These are phyloP conservation scores for Dicorynia guianensis DNA, from an alignment of 306 rosid species.

Conservation along the genomic window DNA sequence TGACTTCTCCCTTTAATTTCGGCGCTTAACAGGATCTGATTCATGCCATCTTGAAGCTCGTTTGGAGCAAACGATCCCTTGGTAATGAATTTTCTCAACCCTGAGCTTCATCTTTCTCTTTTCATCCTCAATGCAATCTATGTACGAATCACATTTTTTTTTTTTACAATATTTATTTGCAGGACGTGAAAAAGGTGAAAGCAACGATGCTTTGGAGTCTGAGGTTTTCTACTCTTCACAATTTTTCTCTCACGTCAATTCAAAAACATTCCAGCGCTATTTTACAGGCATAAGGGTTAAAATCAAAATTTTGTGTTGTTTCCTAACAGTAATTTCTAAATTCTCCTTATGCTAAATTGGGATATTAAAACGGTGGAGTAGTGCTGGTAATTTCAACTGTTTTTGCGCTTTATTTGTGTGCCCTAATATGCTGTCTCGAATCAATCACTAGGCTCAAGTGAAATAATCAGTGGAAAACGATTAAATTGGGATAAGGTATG, in stretches of 20 bases:
- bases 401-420: too few relatives aligned
- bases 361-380: neutral
- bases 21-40: conserved; percentile 61
- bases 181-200: conserved; percentile 70
- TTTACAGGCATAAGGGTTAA: too few relatives aligned
- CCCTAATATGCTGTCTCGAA: too few relatives aligned
- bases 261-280: neutral
- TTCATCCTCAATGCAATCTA: too few relatives aligned
- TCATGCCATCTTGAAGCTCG: conserved; percentile 76
- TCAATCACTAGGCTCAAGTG: too few relatives aligned
- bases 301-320: neutral
- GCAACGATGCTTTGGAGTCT: conserved; percentile 44
- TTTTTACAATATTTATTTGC: conserved; percentile 34
- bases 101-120: neutral
- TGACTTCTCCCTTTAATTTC: neutral
- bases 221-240: conserved; percentile 41
- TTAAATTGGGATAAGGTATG: too few relatives aligned
- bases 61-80: conserved; percentile 70
- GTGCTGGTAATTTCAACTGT: neutral
- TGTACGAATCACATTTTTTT: neutral
- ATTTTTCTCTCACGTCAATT: conserved; percentile 14
- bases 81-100: conserved; percentile 48
- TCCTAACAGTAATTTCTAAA: too few relatives aligned
- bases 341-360: neutral
- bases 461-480: too few relatives aligned